A percentile compares a stretch with the other conserved stretches of the same genome.
phyloP scores from a whole-genome alignment of 768 basidiomycete species.

The Jaapia argillacea region DNA sequence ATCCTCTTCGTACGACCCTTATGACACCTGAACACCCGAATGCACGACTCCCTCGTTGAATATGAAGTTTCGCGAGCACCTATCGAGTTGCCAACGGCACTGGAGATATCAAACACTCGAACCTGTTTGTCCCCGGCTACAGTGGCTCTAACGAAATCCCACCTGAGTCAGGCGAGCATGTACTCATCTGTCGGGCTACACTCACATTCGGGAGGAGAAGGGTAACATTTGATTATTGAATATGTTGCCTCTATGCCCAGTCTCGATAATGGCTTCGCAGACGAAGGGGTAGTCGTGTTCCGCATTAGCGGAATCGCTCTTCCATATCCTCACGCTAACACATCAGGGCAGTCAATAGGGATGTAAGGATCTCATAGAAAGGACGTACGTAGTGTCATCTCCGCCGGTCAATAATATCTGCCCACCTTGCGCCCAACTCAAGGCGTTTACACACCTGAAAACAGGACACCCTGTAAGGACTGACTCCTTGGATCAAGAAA shows the following conservation, averaged over 20 bases:
- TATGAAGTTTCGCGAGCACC: slow-evolving; percentile 36
- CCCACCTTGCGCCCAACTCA: slow-evolving; percentile 64
- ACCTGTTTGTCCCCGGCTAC: slow-evolving; percentile 72
- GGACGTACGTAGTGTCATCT: slow-evolving; percentile 57
- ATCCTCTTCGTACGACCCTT: slow-evolving; percentile 65
- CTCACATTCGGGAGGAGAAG: slow-evolving; percentile 68
- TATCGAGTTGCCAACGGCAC: slow-evolving; percentile 22
- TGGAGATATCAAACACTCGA: slow-evolving; percentile 64
- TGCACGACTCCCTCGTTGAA: slow-evolving; percentile 34
- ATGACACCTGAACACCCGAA: slow-evolving; percentile 62
- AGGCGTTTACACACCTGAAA: slow-evolving; percentile 63
- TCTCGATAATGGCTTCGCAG: slow-evolving; percentile 59
- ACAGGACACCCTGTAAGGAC: not conserved
- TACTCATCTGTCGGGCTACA: too few relatives aligned
- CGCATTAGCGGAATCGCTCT: slow-evolving; percentile 38
- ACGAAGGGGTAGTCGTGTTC: slow-evolving; percentile 49
- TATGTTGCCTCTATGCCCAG: slow-evolving; percentile 78
- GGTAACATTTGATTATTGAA: slow-evolving; percentile 81
- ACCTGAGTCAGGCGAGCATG: slow-evolving; percentile 7
- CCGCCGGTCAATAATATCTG: slow-evolving; percentile 59
- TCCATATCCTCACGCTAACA: slow-evolving; percentile 75
- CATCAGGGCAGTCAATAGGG: slow-evolving; percentile 1
- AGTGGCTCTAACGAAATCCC: slow-evolving; percentile 37
- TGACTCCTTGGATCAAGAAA: not conserved
- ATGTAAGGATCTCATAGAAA: slow-evolving; percentile 1